Evolutionary conservation across 2,329 filamentous ascomycete species (phyloP), one percentile per base, ranked within the genome.

Genomic region (Phialemoniopsis sp.): DNA sequence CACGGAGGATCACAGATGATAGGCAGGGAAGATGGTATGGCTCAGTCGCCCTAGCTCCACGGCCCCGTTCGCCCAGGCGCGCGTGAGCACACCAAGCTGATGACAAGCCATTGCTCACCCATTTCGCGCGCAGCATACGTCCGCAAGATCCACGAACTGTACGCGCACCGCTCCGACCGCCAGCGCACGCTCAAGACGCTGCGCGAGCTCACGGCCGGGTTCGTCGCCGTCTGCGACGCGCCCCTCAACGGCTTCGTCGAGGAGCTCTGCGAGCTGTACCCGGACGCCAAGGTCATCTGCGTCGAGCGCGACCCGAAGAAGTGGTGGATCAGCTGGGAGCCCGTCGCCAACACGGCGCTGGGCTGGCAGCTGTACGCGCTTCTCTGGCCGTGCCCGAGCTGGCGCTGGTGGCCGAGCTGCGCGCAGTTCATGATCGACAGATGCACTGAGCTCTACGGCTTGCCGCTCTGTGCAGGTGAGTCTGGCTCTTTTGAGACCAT

Each of bases 1-100:
- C 72, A 76, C 44, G 67, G 68, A 36, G 72, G 72, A 16, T 72
- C 57, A 2, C 58, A 62, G 32, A 45, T 63, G 5, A 41, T 64
- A 7, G 44, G 52, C 2, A 54, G 60, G 16, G 57, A 65, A 40
- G 59, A 64, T 26, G 52, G 62, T 63, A 46, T 26, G 21, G 10
- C 6, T 10, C 21, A 26, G 10, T n/a, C n/a, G n/a, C n/a, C n/a
- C n/a, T n/a, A n/a, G n/a, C n/a, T n/a, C n/a, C n/a, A n/a, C n/a
- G n/a, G n/a, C n/a, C n/a, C n/a, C n/a, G n/a, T n/a, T n/a, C n/a
- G n/a, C n/a, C n/a, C n/a, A n/a, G n/a, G n/a, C n/a, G n/a, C n/a
- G n/a, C n/a, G n/a, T n/a, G n/a, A n/a, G n/a, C n/a, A n/a, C n/a
- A n/a, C n/a, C n/a, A n/a, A n/a, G n/a, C n/a, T n/a, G n/a, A n/a